A percentile compares a stretch with the other conserved stretches of the same genome.
Evolutionary conservation across 768 basidiomycete genomes (phyloP).

Genomic region (Kockovaella imperatae): DNA sequence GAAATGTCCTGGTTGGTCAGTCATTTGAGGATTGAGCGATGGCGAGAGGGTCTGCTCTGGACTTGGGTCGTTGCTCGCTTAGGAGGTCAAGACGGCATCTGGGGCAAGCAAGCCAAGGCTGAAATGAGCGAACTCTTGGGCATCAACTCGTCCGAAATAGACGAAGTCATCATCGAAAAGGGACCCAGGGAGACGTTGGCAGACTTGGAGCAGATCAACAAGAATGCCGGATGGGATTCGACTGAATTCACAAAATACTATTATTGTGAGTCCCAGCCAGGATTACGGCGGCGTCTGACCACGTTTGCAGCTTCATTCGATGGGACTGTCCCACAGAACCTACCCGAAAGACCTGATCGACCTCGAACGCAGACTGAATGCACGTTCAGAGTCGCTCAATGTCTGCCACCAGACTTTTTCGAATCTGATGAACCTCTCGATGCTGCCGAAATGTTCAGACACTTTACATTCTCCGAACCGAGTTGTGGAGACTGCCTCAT

Average conservation of each 20-base stretch:
- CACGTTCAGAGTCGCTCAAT: conserved; percentile 6
- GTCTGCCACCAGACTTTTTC: conserved; percentile 26
- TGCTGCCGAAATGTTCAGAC: conserved; percentile 34
- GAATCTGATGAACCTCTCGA: too few relatives aligned
- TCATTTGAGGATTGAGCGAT: conserved; percentile 36
- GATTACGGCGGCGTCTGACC: conserved; percentile 2
- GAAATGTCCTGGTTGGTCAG: conserved; percentile 36
- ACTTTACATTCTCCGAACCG: conserved; percentile 30
- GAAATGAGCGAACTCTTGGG: conserved; percentile 21
- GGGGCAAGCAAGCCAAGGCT: conserved; percentile 20
- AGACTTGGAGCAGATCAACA: conserved; percentile 13
- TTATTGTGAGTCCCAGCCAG: neutral
- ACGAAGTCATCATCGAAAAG: neutral
- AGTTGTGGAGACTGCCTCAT: conserved; percentile 43
- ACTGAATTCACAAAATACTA: neutral
- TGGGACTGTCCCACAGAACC: conserved; percentile 35
- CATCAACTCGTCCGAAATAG: neutral
- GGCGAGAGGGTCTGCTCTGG: conserved; percentile 43
- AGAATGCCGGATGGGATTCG: conserved; percentile 20
- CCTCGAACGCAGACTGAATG: neutral
- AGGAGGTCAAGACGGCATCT: conserved; percentile 23
- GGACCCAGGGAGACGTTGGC: conserved; percentile 26
- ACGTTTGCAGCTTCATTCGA: conserved; percentile 33
- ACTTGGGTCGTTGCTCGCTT: conserved; percentile 34
- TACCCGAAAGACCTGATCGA: conserved; percentile 8